Base-by-base conservation (phyloP, 305 asterid genomes). In the Euphrasia arctica region DNA sequence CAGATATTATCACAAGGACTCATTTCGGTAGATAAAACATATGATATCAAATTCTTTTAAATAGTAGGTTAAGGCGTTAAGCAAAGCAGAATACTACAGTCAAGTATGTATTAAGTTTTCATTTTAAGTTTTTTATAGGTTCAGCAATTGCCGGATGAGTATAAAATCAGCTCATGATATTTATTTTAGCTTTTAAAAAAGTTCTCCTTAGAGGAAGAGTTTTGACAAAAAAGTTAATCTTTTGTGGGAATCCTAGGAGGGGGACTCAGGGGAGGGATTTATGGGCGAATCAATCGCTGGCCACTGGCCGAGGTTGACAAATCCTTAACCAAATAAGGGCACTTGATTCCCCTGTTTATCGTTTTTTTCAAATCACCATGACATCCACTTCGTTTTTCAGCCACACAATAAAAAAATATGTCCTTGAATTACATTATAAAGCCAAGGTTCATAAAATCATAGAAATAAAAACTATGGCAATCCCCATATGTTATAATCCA, bases 171-270 rank as follows among this genome's bases (percentile, higher is more conserved):
- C 18, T 41, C 12, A 29, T 22, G 54, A 47, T 13, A 31, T 60
- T 60, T 15, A 42, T 48, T 13, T 48, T n/a, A 29, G 32, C 28
- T 63, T 45, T 45, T 48, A 31, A 27, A 31, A 27, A 42, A 4
- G 64, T 39, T 60, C 32, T 41, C 64, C 28, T 60, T 4, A 41
- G 64, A 18, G 11, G 45, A 60, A 32, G 36, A 10, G 47, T 10
- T 60, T 9, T 60, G 42, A 27, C 18, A n/a, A 15, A 60, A 43
- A 41, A 7, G 43, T 36, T 6, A 36, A 25, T 25, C 1, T 6
- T 7, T 36, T 36, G 36, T 32, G 36, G 36, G 36, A 32, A 32
- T 32, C 36, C 36, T 32, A 32, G 36, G 36, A 32, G 36, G 36
- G 36, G 36, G 36, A 32, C 36, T 32, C 36, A 4, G 36, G 36